Conservation (phyloP, 306 rosid species). For the Casuarina glauca region DNA sequence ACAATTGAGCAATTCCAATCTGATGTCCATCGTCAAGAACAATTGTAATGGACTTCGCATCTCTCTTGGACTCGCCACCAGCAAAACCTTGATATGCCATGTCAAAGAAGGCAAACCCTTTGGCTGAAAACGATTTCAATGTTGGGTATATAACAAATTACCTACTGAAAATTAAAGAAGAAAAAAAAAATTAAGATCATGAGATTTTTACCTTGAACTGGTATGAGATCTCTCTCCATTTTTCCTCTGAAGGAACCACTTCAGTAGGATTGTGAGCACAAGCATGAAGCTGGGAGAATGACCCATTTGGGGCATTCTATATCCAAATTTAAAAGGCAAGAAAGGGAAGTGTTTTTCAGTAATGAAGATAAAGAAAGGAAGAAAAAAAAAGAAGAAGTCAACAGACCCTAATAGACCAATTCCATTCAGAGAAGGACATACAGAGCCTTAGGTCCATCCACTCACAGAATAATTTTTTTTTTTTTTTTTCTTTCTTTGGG, state of each 20-base stretch:
- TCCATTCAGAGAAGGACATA: too few relatives aligned
- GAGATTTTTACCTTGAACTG: slow-evolving; percentile 58
- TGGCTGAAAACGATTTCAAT: slow-evolving; percentile 50
- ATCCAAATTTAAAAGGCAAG: slow-evolving; percentile 18
- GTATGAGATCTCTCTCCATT: slow-evolving; percentile 89
- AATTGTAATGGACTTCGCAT: slow-evolving; percentile 81
- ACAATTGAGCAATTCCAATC: slow-evolving; percentile 85
- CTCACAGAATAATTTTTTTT: too few relatives aligned
- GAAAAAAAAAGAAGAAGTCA: not conserved
- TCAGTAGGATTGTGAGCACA: slow-evolving; percentile 99
- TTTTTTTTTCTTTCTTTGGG: not conserved
- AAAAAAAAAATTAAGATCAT: slow-evolving; percentile 12
- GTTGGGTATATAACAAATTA: slow-evolving; percentile 9
- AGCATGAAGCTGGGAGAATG: slow-evolving; percentile 94
- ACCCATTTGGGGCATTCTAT: slow-evolving; percentile 93
- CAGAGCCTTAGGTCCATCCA: too few relatives aligned
- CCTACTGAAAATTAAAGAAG: slow-evolving; percentile 8
- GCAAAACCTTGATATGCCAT: slow-evolving; percentile 99
- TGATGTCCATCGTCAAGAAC: slow-evolving; percentile 91
- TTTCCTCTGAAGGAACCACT: slow-evolving; percentile 90
- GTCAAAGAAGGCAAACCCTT: slow-evolving; percentile 93
- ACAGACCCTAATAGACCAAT: too few relatives aligned
- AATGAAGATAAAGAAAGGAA: slow-evolving; percentile 17
- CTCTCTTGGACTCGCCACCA: slow-evolving; percentile 78
- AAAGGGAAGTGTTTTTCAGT: slow-evolving; percentile 16